Conservation (phyloP, 345 rosid genomes). For the Streptanthus diversifolius region DNA sequence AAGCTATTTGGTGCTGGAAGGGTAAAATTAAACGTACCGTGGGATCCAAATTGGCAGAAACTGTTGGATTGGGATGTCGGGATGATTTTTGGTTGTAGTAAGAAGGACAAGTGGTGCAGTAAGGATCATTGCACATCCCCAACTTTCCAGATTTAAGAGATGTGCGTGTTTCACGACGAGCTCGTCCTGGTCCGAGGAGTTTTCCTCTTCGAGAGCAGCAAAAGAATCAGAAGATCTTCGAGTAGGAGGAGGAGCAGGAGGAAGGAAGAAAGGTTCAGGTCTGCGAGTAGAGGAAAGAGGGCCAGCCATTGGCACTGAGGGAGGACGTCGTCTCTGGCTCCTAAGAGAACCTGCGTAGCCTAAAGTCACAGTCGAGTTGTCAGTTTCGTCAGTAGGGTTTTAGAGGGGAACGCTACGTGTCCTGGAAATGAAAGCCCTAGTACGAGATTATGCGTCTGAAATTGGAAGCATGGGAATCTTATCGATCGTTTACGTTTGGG, state of each 20-base stretch:
- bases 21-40: constrained; percentile 34
- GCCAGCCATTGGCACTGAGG: neutral
- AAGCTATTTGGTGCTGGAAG: neutral
- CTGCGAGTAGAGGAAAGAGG: neutral
- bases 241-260: neutral
- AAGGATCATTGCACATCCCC: constrained; percentile 40
- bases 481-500: neutral
- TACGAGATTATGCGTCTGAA: neutral
- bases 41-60: constrained; percentile 41
- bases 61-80: neutral
- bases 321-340: neutral
- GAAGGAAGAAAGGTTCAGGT: neutral
- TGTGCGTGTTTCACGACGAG: constrained; percentile 53
- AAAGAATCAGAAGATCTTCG: constrained; percentile 23
- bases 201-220: constrained; percentile 39
- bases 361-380: neutral
- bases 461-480: neutral
- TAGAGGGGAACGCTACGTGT: constrained; percentile 1
- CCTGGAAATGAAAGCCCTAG: neutral
- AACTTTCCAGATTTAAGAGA: constrained; percentile 79
- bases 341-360: neutral
- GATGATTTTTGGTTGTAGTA: neutral
- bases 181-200: constrained; percentile 27
- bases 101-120: neutral
- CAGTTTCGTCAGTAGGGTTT: neutral